Evolutionary conservation across 2,329 filamentous ascomycete genomes (phyloP), one percentile per base, ranked within the genome.

Genomic region (Colletotrichum simmondsii): DNA sequence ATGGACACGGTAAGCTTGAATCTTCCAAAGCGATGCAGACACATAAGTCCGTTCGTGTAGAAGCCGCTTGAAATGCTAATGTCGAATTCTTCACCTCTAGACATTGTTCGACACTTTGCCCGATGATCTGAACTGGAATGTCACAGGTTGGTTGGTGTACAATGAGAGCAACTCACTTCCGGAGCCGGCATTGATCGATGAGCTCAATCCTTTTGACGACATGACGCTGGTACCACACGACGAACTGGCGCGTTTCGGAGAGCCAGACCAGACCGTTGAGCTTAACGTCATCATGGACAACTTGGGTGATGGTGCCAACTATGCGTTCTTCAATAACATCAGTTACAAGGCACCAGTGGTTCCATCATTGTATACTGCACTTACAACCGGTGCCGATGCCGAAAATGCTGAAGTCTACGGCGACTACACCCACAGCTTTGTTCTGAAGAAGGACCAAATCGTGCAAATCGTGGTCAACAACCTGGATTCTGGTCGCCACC

Each of bases 401-500:
- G 86, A 85, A 2, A 86, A 94, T 73, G 85, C 91, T 0, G 75
- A 79, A 2, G 83, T 95, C 5, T 95, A 95, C 78, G 93, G 93
- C 32, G 84, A 86, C 22, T 90, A 89, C 80, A 91, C 92, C 0
- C 88, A 94, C 77, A 82, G 91, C 1, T 89, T 94, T 76, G 86
- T 97, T 3, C 87, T 97, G 12, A 85, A 91, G 32, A 89, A 92
- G 74, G 89, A 88, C 68, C 85, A 92, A 71, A 86, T 94, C n/a
- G 89, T 95, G 30, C 91, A 95, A 78, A 87, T 96, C 63, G 83
- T 95, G 22, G 84, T 95, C 22, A 94, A 95, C 85, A 96, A 95
- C 78, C 86, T 90, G 58, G 94, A 96, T 76, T 80, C 87, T 72
- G 85, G 94, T 52, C 91, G 90, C 11, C 93, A 95, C 77, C 94